Percentiles rank a stretch among this genome's conserved stretches.
These are phyloP conservation scores for Scleroderma citrinum DNA, from an alignment of 768 basidiomycete species.

Conservation along the genomic window DNA sequence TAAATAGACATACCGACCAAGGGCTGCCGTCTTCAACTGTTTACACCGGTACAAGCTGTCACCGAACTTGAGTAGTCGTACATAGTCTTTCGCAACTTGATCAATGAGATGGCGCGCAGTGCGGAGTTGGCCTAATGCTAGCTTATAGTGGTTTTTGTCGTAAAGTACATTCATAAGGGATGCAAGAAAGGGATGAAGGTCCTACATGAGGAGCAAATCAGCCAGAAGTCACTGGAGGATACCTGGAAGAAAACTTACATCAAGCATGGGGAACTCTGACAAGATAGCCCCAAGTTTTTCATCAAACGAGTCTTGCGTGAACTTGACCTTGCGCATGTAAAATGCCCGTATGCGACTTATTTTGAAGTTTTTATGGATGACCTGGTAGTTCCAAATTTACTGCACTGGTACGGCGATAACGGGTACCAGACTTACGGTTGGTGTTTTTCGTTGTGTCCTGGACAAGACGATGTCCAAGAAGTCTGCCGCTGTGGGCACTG, in stretches of 20 bases:
- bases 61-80: constrained; percentile 94
- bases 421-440: constrained; percentile 53
- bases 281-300: constrained; percentile 93
- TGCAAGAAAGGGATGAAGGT: constrained; percentile 93
- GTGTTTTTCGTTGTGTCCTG: constrained; percentile 95
- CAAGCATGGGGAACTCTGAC: constrained; percentile 94
- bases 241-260: constrained; percentile 49
- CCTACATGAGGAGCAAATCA: constrained; percentile 33
- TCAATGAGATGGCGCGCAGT: constrained; percentile 95
- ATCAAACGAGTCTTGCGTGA: constrained; percentile 94
- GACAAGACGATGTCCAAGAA: constrained; percentile 92
- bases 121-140: constrained; percentile 93
- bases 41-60: constrained; percentile 98
- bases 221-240: background rate
- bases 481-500: constrained; percentile 94
- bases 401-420: background rate
- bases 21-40: constrained; percentile 94
- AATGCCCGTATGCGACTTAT: constrained; percentile 97
- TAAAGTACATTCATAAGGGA: constrained; percentile 98
- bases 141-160: constrained; percentile 99
- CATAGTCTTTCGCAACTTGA: constrained; percentile 95
- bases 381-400: constrained; percentile 39
- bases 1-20: constrained; percentile 72
- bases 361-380: constrained; percentile 99
- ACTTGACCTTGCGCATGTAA: constrained; percentile 99